Evolutionary conservation across 2,329 filamentous ascomycete genomes (phyloP).

Genomic region (Phyllosticta citribraziliensis): DNA sequence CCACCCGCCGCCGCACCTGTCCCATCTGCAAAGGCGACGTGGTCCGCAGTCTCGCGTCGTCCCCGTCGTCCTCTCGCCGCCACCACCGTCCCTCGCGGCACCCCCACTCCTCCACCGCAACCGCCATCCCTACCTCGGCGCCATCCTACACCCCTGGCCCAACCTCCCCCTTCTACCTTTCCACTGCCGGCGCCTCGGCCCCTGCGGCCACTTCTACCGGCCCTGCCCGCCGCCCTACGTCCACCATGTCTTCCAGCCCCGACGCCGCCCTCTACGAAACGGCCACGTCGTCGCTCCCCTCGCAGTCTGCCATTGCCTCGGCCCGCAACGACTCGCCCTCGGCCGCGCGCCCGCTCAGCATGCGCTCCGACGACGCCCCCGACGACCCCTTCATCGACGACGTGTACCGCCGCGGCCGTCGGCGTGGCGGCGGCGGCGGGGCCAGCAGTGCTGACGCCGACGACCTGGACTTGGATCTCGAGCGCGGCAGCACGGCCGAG

Average conservation of each 20-base stretch:
- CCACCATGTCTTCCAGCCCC: background rate
- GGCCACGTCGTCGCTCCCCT: background rate
- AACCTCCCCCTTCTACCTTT: background rate
- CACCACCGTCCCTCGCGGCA: constrained; percentile 12
- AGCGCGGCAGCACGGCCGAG: background rate
- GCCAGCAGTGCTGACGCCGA: background rate
- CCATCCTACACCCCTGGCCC: constrained; percentile 2
- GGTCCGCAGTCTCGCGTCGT: constrained; percentile 39
- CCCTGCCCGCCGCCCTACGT: background rate
- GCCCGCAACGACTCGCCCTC: constrained; percentile 2
- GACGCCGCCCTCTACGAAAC: constrained; percentile 1
- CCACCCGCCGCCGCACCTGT: constrained; percentile 89
- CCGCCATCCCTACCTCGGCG: background rate
- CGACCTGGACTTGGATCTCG: background rate
- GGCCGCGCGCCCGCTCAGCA: constrained; percentile 2
- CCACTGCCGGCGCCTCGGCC: background rate
- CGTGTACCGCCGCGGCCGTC: background rate
- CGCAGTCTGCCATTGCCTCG: constrained; percentile 1
- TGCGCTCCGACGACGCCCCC: background rate
- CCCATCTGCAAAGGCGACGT: constrained; percentile 98
- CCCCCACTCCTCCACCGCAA: constrained; percentile 1
- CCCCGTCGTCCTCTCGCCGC: background rate
- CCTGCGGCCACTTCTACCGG: background rate
- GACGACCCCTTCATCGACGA: constrained; percentile 1
- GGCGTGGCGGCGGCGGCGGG: background rate